Base-by-base conservation (phyloP, 305 asterid genomes). In the Fraxinus floribunda region DNA sequence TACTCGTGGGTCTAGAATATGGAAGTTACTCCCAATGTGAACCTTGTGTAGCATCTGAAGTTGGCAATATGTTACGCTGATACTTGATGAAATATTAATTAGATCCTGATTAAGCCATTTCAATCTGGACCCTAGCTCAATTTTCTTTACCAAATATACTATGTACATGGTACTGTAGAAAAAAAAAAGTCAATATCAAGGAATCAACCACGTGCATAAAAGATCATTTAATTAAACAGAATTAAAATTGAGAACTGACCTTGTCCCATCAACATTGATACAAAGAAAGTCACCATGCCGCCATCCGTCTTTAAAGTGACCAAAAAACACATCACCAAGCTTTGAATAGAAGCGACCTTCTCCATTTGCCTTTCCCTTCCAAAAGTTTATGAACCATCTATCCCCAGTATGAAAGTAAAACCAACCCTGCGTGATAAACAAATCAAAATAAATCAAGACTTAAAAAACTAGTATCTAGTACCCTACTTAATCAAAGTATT, bases 341-440 rank as follows among this genome's bases (percentile, higher is more conserved):
- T 88, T 90, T n/a, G 98, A 94, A 90, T 94, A 94, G 88, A 96
- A 94, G 75, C 99, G 93, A 72, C 97, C 94, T 89, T 94, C 98
- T 36, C 99, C 99, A 88, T 94, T 93, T 44, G 98, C 96, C 90
- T 93, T 94, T 80, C 98, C 98, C 90, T 93, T 96, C 98, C 99
- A 93, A 78, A 93, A 96, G 91, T 93, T 92, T 30, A 76, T 94
- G 78, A 94, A 96, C 98, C 99, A 96, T 78, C 99, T 89, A 84
- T 96, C 99, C 84, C 98, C 99, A 30, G 97, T 91, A 83, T 89
- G 94, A 84, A 96, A 96, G 90, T 94, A 96, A 81, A 93, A 87
- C 99, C 99, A 96, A 74, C 99, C 98, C 98, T 96, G 79, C 29
- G 79, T 78, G 78, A 75, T 75, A 70, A 30, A 75, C 72, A 83